Percentiles rank a stretch among this genome's conserved stretches.
These are phyloP conservation scores for Turritis glabra DNA, from an alignment of 345 rosid genomes.

Conservation along the genomic window DNA sequence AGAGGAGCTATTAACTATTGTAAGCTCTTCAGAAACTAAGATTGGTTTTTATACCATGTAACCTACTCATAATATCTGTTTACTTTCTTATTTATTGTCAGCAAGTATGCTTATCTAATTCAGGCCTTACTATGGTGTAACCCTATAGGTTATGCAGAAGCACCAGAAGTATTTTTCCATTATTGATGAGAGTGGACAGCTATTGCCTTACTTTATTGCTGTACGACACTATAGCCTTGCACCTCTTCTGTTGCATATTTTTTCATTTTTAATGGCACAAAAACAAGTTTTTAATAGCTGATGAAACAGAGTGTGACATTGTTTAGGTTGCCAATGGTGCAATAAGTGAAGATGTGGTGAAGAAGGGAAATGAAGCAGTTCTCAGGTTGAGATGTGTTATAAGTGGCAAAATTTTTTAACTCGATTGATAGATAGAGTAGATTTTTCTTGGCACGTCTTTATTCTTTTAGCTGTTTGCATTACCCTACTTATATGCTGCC, in stretches of 20 bases:
- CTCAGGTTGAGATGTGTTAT: conserved; percentile 63
- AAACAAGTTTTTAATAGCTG: conserved; percentile 8
- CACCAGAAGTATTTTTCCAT: conserved; percentile 91
- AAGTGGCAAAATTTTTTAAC: conserved; percentile 13
- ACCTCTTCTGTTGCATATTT: conserved; percentile 20
- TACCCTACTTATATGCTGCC: not conserved
- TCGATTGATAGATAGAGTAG: conserved; percentile 13
- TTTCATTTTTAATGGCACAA: conserved; percentile 4
- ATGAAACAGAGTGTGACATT: conserved; percentile 28
- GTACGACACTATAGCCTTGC: conserved; percentile 48
- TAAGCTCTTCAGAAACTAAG: conserved; percentile 41
- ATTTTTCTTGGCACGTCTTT: conserved; percentile 1
- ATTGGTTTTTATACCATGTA: conserved; percentile 2
- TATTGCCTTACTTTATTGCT: conserved; percentile 85
- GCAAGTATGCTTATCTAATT: conserved; percentile 12
- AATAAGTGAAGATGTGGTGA: conserved; percentile 69
- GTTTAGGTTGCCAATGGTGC: conserved; percentile 95
- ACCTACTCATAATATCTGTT: not conserved
- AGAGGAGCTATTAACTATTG: conserved; percentile 82
- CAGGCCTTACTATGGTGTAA: conserved; percentile 21
- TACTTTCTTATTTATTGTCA: conserved; percentile 10
- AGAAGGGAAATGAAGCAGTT: conserved; percentile 97
- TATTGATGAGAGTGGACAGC: conserved; percentile 60
- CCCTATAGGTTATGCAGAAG: conserved; percentile 88
- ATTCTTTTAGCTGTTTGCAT: conserved; percentile 2